Evolutionary conservation across 768 basidiomycete genomes (phyloP).

Genomic region (Gyrodon lividus): DNA sequence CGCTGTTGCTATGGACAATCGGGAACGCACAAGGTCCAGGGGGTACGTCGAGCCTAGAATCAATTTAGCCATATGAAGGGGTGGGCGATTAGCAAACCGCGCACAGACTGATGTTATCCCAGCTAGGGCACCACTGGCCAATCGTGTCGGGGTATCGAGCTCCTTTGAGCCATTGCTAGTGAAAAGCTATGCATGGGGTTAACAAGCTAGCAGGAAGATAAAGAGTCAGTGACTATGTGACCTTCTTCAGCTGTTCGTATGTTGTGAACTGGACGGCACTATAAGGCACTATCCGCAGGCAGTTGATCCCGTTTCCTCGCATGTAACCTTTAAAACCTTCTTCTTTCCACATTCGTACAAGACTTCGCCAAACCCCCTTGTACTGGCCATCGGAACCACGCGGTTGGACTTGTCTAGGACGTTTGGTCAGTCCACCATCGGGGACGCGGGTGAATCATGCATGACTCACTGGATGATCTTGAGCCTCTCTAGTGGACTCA

Average conservation of each 20-base stretch:
- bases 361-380: constrained; percentile 79
- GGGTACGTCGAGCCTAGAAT: constrained; percentile 80
- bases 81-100: constrained; percentile 31
- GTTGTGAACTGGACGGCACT: constrained; percentile 85
- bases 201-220: constrained; percentile 17
- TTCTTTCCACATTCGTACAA: constrained; percentile 85
- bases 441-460: neutral
- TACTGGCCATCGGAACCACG: constrained; percentile 62
- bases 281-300: constrained; percentile 91
- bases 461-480: constrained; percentile 92
- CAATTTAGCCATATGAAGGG: constrained; percentile 8
- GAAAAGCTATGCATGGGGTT: constrained; percentile 56
- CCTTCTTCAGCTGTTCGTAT: constrained; percentile 90
- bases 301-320: constrained; percentile 92
- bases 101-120: constrained; percentile 93
- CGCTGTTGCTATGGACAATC: constrained; percentile 92
- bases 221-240: constrained; percentile 25
- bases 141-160: constrained; percentile 85
- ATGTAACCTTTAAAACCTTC: constrained; percentile 93
- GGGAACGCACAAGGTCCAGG: constrained; percentile 88
- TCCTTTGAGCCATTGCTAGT: constrained; percentile 64
- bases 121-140: constrained; percentile 85
- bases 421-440: constrained; percentile 2
- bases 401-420: constrained; percentile 84
- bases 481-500: constrained; percentile 86